Conservation (phyloP, 2,329 filamentous ascomycete species). For the Ophiostoma angusticollis region DNA sequence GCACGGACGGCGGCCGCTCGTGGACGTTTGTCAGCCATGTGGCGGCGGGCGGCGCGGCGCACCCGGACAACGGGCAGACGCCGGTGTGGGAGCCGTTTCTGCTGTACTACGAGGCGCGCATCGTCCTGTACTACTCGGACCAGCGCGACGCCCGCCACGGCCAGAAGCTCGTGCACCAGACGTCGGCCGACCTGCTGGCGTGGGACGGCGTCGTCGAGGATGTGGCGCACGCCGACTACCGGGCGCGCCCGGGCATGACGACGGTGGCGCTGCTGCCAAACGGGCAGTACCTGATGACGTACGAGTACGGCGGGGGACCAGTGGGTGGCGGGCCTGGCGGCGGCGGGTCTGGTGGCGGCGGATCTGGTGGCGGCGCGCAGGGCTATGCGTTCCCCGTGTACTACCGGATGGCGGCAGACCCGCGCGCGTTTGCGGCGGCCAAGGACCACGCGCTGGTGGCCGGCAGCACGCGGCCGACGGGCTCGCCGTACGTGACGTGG, state of each 20-base stretch:
- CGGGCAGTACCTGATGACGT: constrained; percentile 49
- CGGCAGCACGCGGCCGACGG: constrained; percentile 22
- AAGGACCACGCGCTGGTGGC: constrained; percentile 21
- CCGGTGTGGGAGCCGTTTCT: constrained; percentile 66
- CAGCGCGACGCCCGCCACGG: constrained; percentile 53
- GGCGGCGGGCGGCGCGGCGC: constrained; percentile 48
- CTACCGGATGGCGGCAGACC: constrained; percentile 30
- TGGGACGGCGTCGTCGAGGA: constrained; percentile 52
- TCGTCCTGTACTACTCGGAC: constrained; percentile 60
- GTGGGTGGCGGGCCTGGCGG: too few species aligned
- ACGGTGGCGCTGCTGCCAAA: constrained; percentile 45
- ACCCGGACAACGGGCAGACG: constrained; percentile 50
- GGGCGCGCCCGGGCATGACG: constrained; percentile 56
- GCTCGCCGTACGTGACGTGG: constrained; percentile 32
- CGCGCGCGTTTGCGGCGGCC: constrained; percentile 25
- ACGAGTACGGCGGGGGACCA: constrained; percentile 44
- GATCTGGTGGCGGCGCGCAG: too few species aligned
- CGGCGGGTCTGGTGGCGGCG: too few species aligned
- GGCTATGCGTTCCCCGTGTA: constrained; percentile 34
- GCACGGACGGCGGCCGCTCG: constrained; percentile 42
- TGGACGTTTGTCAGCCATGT: constrained; percentile 58
- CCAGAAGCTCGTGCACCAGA: constrained; percentile 56
- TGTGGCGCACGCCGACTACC: constrained; percentile 44
- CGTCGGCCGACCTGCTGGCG: constrained; percentile 42
- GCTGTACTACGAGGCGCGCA: constrained; percentile 40